Conservation (phyloP, 192 early-diverging fungal genomes). For the Kickxella alabastrina region DNA sequence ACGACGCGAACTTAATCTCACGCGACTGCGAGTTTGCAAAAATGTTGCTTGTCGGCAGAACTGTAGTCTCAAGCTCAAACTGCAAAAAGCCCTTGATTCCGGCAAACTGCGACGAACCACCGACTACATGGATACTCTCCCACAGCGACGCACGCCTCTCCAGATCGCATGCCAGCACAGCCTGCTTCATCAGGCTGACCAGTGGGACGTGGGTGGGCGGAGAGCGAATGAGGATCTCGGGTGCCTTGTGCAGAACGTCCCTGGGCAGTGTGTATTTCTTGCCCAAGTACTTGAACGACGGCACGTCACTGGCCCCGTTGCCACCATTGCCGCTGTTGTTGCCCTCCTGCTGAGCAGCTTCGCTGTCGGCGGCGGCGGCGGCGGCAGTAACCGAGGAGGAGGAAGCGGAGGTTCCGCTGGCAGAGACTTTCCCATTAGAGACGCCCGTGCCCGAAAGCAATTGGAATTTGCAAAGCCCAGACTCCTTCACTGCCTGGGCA, state of each 20-base stretch:
- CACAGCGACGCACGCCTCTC: conserved; percentile 77
- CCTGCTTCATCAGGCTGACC: conserved; percentile 59
- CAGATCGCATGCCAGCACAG: conserved; percentile 61
- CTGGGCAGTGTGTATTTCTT: conserved; percentile 44
- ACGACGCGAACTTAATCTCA: conserved; percentile 69
- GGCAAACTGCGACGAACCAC: conserved; percentile 61
- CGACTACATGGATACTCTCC: conserved; percentile 82
- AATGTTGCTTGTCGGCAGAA: conserved; percentile 76
- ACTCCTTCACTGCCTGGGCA: conserved; percentile 58
- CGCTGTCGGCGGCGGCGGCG: too few relatives aligned
- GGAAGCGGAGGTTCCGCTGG: too few relatives aligned
- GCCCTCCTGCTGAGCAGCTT: conserved; percentile 7
- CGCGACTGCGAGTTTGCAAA: conserved; percentile 81
- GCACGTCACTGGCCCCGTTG: conserved; percentile 16
- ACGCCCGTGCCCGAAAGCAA: conserved; percentile 3
- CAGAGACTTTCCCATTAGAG: too few relatives aligned
- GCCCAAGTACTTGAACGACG: conserved; percentile 58
- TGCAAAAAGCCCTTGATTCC: conserved; percentile 57
- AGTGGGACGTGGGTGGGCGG: conserved; percentile 32
- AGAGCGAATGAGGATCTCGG: conserved; percentile 72
- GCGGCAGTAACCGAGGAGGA: too few relatives aligned
- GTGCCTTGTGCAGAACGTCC: conserved; percentile 17
- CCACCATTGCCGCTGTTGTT: conserved; percentile 8
- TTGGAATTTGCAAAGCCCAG: conserved; percentile 37
- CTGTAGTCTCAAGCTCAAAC: conserved; percentile 61